Base-by-base conservation (phyloP, 352 stramenopile species). In the Phytophthora fragariaefolia region DNA sequence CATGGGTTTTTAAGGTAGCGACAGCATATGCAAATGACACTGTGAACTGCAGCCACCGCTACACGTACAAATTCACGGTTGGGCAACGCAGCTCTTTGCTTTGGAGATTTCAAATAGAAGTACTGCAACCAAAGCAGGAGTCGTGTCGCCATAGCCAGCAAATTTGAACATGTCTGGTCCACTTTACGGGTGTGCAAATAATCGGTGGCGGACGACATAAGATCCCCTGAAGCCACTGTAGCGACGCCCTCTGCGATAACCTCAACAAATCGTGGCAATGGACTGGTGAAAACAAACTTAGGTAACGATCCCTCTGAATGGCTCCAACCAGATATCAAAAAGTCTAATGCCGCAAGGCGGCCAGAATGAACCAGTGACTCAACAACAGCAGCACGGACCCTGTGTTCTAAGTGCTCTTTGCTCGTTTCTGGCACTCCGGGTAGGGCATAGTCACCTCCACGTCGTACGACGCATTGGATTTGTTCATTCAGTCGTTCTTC, bases 61-160 rank as follows among this genome's bases (percentile, higher is more conserved):
- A 95, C 60, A 4, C 81, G 81, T 12, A 94, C 75, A 42, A 82
- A 92, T 23, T 89, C 83, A 15, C 66, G 61, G 53, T 64, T 85
- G 7, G 63, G 61, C 30, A 89, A 64, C 3, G 57, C 51, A 17
- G 50, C 38, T 54, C 75, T 60, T 63, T 80, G 59, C 26, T 75
- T 70, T 4, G 50, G 30, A 32, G 76, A 50, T 52, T 89, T 90
- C 4, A 66, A 51, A 45, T 89, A 89, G 57, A 82, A 86, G 46
- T 89, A 91, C 43, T 80, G 69, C 6, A 93, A 72, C 85, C 85
- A 95, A 46, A 79, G 54, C 10, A 95, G 50, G 4, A 95, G 71
- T 5, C 73, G 71, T 7, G 69, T 80, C 5, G 83, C 82, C 34
- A 76, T 76, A 4, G 64, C 62, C 27, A 95, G 61, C n/a, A 95